phyloP scores from a whole-genome alignment of 371 early-diverging fungal genomes.

The Choanephora cucurbitarum region DNA sequence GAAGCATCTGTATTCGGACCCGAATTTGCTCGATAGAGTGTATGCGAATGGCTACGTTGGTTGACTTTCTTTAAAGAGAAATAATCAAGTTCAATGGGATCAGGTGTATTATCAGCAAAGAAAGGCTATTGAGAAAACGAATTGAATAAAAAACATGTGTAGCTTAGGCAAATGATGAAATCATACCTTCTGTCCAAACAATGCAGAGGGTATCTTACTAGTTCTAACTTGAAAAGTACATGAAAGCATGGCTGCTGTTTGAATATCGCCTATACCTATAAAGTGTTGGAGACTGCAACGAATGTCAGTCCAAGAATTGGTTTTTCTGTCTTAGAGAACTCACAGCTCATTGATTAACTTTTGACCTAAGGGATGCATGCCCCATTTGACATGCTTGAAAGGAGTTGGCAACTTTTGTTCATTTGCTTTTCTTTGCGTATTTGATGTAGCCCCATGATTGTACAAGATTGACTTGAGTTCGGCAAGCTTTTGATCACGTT shows the following conservation, averaged over 20 bases:
- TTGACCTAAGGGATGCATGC: conserved; percentile 72
- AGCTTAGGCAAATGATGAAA: no score
- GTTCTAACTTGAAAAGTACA: conserved; percentile 64
- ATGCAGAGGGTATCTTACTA: conserved; percentile 17
- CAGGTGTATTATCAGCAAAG: conserved; percentile 17
- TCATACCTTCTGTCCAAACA: conserved; percentile 25
- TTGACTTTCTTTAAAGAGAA: conserved; percentile 23
- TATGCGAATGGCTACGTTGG: neutral
- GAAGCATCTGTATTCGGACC: conserved; percentile 15
- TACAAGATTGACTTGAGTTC: conserved; percentile 21
- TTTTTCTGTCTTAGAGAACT: conserved; percentile 26
- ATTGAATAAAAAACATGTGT: neutral
- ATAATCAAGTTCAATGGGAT: conserved; percentile 28
- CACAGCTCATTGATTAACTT: conserved; percentile 63
- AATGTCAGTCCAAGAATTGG: no score
- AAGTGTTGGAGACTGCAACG: conserved; percentile 61
- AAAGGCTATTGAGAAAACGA: no score
- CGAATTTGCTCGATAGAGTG: conserved; percentile 10
- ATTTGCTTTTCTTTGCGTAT: neutral
- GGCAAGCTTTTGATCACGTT: conserved; percentile 26
- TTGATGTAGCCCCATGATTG: neutral
- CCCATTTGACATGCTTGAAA: conserved; percentile 61
- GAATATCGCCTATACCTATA: conserved; percentile 75
- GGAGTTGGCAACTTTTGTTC: conserved; percentile 6
- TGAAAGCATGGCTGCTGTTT: conserved; percentile 80